These are phyloP conservation scores for Colletotrichum abscissum DNA, from an alignment of 2,329 filamentous ascomycete species.

Conservation along the genomic window DNA sequence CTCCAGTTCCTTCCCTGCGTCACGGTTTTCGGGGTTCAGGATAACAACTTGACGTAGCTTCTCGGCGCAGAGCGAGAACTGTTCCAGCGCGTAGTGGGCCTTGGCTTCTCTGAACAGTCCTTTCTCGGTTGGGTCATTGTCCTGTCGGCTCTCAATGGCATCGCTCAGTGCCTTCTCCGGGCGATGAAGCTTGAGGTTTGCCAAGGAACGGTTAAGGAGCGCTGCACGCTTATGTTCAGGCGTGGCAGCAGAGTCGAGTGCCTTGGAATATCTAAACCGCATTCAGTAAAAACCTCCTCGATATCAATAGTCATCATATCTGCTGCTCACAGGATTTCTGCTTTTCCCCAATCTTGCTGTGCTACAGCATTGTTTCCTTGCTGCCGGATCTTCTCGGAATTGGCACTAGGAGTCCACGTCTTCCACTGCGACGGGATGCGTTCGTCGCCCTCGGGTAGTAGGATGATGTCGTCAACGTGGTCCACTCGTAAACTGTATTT, in stretches of 20 bases:
- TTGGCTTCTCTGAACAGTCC: conserved; percentile 55
- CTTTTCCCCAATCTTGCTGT: conserved; percentile 41
- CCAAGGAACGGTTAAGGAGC: conserved; percentile 49
- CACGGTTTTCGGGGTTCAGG: conserved; percentile 47
- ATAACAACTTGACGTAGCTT: conserved; percentile 46
- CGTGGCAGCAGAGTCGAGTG: conserved; percentile 47
- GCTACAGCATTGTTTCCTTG: conserved; percentile 49
- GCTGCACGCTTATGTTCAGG: conserved; percentile 48
- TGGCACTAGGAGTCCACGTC: conserved; percentile 9
- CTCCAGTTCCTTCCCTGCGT: conserved; percentile 43
- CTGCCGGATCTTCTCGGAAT: conserved; percentile 38
- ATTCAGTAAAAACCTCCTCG: conserved; percentile 11
- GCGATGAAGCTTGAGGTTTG: conserved; percentile 44
- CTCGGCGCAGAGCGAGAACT: conserved; percentile 49
- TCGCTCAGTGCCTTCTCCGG: conserved; percentile 46
- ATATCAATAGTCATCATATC: not conserved
- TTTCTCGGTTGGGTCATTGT: conserved; percentile 50
- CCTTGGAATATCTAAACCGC: conserved; percentile 48
- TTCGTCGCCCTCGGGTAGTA: conserved; percentile 48
- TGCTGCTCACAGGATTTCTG: conserved; percentile 45
- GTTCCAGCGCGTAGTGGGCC: conserved; percentile 55
- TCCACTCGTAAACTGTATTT: conserved; percentile 61
- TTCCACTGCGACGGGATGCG: conserved; percentile 53
- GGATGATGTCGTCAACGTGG: conserved; percentile 61
- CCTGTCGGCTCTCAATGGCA: conserved; percentile 35